Base-by-base conservation (phyloP, 805 yeast genomes). In the Wickerhamomyces canadensis region DNA sequence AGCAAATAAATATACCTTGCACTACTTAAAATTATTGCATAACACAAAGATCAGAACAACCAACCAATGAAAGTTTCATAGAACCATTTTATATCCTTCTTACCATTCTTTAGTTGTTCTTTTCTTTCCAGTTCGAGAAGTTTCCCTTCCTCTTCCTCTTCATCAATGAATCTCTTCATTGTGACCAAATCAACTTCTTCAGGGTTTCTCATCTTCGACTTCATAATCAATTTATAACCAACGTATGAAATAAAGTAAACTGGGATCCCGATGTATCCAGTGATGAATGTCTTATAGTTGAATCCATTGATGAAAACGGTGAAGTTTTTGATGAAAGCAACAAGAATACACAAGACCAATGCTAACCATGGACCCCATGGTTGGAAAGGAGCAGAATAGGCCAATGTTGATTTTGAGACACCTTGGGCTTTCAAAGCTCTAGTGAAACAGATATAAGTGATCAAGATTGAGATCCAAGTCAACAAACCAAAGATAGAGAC, bases 181-280 rank as follows among this genome's bases (percentile, higher is more conserved):
- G 84, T 76, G 34, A 56, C 59, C 54, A 80, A 63, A 56, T 82
- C 91, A 19, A 74, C 81, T 47, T 80, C 84, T 31, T 60, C 62
- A 6, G 84, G 71, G 28, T 52, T 58, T 36, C 74, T 66, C 21
- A 67, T 41, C 48, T 65, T 68, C 24, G 83, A 67, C 56, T 69
- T 77, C 55, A 60, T 61, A 44, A 62, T 46, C 27, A 78, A n/a
- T 62, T 81, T 81, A 67, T 76, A 79, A 6, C 84, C 86, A 43
- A 71, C 49, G 45, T 64, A 71, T 41, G 72, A 64, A 33, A 75
- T 62, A 25, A 78, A 27, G 49, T 70, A 83, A 10, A 81, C 78
- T 25, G 86, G 86, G n/a, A 83, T 70, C 22, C 84, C 84, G 51
- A 84, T 79, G 61, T 84, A 83, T 31, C 89, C 88, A 24, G 91